Base-by-base conservation (phyloP, 306 rosid genomes). In the Quercus glauca region DNA sequence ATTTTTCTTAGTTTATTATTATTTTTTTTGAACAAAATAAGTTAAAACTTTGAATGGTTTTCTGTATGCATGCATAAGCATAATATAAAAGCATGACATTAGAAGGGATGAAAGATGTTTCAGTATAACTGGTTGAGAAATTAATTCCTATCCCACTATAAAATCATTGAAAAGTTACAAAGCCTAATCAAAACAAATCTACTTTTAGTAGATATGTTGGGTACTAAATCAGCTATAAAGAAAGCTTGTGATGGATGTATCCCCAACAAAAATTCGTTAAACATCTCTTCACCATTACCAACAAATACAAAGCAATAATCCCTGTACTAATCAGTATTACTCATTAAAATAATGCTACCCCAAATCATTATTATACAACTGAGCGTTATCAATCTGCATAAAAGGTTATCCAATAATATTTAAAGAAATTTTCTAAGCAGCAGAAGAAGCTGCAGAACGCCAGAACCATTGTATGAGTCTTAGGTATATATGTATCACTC, bases 301-400 rank as follows among this genome's bases (percentile, higher is more conserved):
- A 12, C 53, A 49, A 12, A 49, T 41, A 49, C 15, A 49, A 49
- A 49, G 53, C 17, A 49, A 49, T 12, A 49, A 12, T 49, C 17
- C 17, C 14, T 49, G 53, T 59, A 59, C 4, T 21, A 21, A 59
- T 21, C 28, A 59, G 65, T 9, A 59, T 59, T 21, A n/a, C 65
- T 8, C 26, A 21, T 13, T 20, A 21, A 59, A 21, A 19, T n/a
- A 21, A 58, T 21, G 14, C 53, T 12, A 28, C 61, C 55, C 53
- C 61, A 57, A 37, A 74, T 53, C 71, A 74, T 35, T 68, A 49
- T 75, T n/a, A 55, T 74, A 63, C 59, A 68, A 59, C 29, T 28
- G 69, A 68, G 20, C 28, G 73, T 69, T 75, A 69, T 81, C 45
- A 7, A 7, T 37, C 45, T 37, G 45, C 45, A 37, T 37, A 2